These are phyloP conservation scores for Alternaria tenuissima DNA, from an alignment of 2,329 filamentous ascomycete genomes.

Conservation along the genomic window DNA sequence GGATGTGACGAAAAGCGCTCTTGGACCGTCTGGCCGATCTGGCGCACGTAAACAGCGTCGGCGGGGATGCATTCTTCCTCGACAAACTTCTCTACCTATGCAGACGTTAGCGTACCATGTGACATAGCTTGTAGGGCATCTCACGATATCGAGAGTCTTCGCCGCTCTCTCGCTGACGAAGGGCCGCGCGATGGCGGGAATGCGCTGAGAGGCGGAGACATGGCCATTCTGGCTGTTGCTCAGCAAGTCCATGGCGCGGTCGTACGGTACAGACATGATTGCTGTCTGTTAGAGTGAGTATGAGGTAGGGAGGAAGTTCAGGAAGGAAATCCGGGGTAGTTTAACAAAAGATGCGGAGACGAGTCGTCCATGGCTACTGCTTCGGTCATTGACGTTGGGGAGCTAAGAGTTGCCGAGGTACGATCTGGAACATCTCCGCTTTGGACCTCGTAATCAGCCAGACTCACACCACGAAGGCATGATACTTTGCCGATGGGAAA, in stretches of 20 bases:
- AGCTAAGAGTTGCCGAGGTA: constrained; percentile 39
- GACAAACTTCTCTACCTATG: constrained; percentile 88
- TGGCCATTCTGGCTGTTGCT: constrained; percentile 49
- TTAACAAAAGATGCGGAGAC: constrained; percentile 20
- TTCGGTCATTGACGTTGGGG: constrained; percentile 15
- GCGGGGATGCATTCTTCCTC: constrained; percentile 85
- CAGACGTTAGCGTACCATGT: not conserved
- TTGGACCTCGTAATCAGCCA: not conserved
- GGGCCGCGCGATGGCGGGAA: constrained; percentile 66
- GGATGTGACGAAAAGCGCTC: constrained; percentile 82
- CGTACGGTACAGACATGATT: constrained; percentile 45
- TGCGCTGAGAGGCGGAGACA: constrained; percentile 61
- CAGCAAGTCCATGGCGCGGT: constrained; percentile 37
- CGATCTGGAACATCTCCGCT: constrained; percentile 18
- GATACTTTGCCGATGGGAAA: not conserved
- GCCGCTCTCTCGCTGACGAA: constrained; percentile 85
- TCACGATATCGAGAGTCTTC: constrained; percentile 79
- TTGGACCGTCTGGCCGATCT: constrained; percentile 75
- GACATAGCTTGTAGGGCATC: constrained; percentile 6
- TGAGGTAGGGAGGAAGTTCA: not conserved
- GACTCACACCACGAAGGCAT: constrained; percentile 8
- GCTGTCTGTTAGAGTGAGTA: not conserved
- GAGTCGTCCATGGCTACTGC: constrained; percentile 33
- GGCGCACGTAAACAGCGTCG: constrained; percentile 80
- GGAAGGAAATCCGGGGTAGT: constrained; percentile 27